Evolutionary conservation across 2,329 filamentous ascomycete species (phyloP).

Genomic region (Ophiocordyceps australis): DNA sequence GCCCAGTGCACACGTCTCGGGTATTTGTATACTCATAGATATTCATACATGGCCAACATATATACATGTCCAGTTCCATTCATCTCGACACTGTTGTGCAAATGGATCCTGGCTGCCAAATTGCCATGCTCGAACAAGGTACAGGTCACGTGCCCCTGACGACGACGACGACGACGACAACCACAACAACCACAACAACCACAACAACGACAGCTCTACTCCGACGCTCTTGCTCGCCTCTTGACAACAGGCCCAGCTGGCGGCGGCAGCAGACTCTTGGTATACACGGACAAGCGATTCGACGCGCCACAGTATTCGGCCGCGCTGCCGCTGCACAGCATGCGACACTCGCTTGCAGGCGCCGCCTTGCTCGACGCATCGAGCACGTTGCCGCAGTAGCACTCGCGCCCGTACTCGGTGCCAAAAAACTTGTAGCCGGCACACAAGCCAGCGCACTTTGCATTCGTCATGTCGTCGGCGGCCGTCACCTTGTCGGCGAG

Average conservation of each 20-base stretch:
- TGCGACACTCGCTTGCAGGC: slow-evolving; percentile 15
- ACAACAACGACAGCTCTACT: no score
- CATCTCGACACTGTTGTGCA: no score
- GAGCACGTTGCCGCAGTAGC: slow-evolving; percentile 16
- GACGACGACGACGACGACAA: no score
- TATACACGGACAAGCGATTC: slow-evolving; percentile 17
- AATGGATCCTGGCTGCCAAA: no score
- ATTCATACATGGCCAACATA: no score
- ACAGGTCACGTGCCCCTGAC: no score
- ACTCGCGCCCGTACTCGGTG: slow-evolving; percentile 18
- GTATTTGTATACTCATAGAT: no score
- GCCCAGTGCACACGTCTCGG: no score
- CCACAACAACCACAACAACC: no score
- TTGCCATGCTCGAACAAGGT: no score
- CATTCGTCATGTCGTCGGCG: slow-evolving; percentile 13
- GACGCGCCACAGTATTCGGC: slow-evolving; percentile 20
- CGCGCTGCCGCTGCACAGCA: slow-evolving; percentile 19
- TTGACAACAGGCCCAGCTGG: slow-evolving; percentile 1
- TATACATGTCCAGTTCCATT: no score
- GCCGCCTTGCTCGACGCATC: slow-evolving; percentile 10
- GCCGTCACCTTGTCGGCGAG: slow-evolving; percentile 8
- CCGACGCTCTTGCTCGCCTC: no score
- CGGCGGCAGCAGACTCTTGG: slow-evolving; percentile 5
- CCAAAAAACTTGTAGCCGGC: slow-evolving; percentile 13
- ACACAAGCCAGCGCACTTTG: slow-evolving; percentile 13